Conservation (phyloP, 345 rosid species). For the Populus alba region DNA sequence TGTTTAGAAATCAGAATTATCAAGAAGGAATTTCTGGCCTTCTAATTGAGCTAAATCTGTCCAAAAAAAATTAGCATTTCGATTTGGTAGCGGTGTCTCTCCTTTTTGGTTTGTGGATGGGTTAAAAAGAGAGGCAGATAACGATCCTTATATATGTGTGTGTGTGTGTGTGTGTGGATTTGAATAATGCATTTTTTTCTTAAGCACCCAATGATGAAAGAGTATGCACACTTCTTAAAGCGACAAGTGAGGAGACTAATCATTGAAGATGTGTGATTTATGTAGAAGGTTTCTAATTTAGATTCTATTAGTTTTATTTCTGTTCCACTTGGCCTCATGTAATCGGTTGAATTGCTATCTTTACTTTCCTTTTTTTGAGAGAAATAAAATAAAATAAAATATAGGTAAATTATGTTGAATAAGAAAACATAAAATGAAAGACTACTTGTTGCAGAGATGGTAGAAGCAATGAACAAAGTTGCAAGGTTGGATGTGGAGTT, state of each 20-base stretch:
- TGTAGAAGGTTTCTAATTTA: background rate
- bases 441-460: slow-evolving; percentile 57
- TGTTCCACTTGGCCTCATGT: background rate
- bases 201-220: background rate
- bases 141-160: too few species aligned
- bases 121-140: background rate
- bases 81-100: background rate
- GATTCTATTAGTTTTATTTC: background rate
- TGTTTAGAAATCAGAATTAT: background rate
- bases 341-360: background rate
- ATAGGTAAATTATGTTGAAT: background rate
- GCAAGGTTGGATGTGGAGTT: slow-evolving; percentile 68
- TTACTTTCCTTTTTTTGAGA: background rate
- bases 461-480: slow-evolving; percentile 76
- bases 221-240: background rate
- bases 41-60: background rate
- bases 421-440: background rate
- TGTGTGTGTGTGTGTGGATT: background rate
- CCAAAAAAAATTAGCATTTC: background rate
- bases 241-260: background rate
- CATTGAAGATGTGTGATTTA: background rate
- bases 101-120: background rate
- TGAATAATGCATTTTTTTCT: background rate
- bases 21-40: background rate
- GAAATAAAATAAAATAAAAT: background rate